Percentiles rank a stretch among this genome's conserved stretches.
These are phyloP conservation scores for Coniferiporia sulphurascens DNA, from an alignment of 1,284 basidiomycete genomes.

Conservation along the genomic window DNA sequence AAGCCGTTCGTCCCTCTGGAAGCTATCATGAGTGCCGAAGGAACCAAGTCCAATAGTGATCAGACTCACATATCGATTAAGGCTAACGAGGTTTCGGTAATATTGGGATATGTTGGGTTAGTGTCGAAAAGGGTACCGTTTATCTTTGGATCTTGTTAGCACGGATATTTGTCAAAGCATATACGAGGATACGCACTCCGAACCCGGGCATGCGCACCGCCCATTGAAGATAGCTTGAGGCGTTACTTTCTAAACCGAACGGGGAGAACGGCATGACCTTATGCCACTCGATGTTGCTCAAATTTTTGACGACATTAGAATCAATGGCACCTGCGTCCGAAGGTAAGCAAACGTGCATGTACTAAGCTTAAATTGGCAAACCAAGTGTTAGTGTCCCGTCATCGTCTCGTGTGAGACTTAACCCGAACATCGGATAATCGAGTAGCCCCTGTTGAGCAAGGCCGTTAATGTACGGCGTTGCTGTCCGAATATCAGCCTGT, in stretches of 20 bases:
- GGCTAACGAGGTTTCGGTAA: conserved; percentile 60
- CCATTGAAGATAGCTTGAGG: conserved; percentile 80
- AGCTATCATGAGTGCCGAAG: conserved; percentile 11
- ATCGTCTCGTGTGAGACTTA: conserved; percentile 54
- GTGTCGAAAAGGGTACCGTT: conserved; percentile 55
- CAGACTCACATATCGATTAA: conserved; percentile 67
- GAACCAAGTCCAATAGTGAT: neutral
- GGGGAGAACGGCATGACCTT: conserved; percentile 70
- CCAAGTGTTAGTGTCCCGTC: conserved; percentile 63
- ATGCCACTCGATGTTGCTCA: conserved; percentile 62
- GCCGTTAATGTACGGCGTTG: conserved; percentile 58
- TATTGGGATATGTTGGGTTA: conserved; percentile 61
- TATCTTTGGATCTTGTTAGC: conserved; percentile 37
- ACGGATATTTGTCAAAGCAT: neutral
- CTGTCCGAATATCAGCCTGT: conserved; percentile 32
- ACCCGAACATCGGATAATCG: conserved; percentile 68
- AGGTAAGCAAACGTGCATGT: conserved; percentile 6
- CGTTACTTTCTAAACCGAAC: conserved; percentile 46
- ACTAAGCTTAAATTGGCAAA: conserved; percentile 23
- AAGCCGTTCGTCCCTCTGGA: conserved; percentile 71
- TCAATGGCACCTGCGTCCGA: conserved; percentile 61
- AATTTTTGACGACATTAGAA: conserved; percentile 55
- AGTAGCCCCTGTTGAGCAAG: conserved; percentile 59
- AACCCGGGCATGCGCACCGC: conserved; percentile 59
- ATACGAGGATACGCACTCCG: conserved; percentile 37